Evolutionary conservation across 257 asterid species (phyloP).

Genomic region (Penstemon eatonii): DNA sequence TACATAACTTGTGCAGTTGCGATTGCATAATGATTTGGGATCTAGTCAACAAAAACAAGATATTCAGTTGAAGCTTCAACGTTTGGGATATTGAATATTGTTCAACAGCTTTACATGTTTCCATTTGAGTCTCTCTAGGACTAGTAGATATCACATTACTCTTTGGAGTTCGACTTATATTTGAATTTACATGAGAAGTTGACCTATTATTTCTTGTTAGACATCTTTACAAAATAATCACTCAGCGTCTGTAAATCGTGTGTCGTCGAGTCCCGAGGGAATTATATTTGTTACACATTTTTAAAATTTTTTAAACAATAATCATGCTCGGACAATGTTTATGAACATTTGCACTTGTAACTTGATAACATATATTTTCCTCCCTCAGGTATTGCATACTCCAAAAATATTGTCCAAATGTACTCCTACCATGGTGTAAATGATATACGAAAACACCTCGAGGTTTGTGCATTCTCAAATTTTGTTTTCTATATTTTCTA

Average conservation of each 20-base stretch:
- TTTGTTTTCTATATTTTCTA: not conserved
- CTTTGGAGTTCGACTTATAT: not conserved
- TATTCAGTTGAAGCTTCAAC: slow-evolving; percentile 50
- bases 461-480: slow-evolving; percentile 45
- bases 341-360: not conserved
- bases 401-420: slow-evolving; percentile 65
- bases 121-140: slow-evolving; percentile 16
- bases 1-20: too few relatives aligned
- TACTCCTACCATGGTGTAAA: slow-evolving; percentile 57
- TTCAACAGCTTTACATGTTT: slow-evolving; percentile 60
- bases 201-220: too few relatives aligned
- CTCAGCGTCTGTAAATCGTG: too few relatives aligned
- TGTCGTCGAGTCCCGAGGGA: too few relatives aligned
- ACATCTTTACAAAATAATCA: too few relatives aligned
- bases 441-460: slow-evolving; percentile 59
- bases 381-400: slow-evolving; percentile 61
- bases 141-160: not conserved
- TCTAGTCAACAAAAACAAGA: slow-evolving; percentile 48
- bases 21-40: slow-evolving; percentile 68
- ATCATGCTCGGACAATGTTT: too few relatives aligned
- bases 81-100: slow-evolving; percentile 64
- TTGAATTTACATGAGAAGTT: too few relatives aligned
- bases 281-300: too few relatives aligned
- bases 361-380: not conserved
- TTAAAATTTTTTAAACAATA: not conserved